Base-by-base conservation (phyloP, 2,329 filamentous ascomycete genomes). In the Monosporascus sp. region DNA sequence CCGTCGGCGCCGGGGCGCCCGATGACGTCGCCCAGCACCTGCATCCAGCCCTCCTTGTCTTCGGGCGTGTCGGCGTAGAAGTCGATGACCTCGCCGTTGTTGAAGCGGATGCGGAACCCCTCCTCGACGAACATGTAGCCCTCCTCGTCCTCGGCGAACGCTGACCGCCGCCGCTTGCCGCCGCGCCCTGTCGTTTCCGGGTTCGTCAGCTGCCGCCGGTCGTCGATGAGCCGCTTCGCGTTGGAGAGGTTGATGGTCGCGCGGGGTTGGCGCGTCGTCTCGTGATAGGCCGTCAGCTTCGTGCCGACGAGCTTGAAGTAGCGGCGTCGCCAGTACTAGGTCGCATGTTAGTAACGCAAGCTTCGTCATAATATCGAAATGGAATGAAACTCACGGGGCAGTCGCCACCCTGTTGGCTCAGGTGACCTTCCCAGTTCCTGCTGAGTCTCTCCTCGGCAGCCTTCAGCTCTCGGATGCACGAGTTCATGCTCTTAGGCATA, bases 101-200 rank as follows among this genome's bases (percentile, higher is more conserved):
- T 95, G 73, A 99, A 99, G 54, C 93, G 90, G 69, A 99, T 96
- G 41, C 94, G 90, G 86, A 99, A 99, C 3, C 94, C 94, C 70
- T 99, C 94, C 71, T 99, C 94, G 50, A 99, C 93, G 70, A 99
- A 99, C 89, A 97, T 96, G 77, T 99, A 99, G 43, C 94, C 94
- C 69, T 99, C 94, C 73, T 99, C 94, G 60, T 99, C 94, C 71
- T 97, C 94, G 1, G 93, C 92, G 70, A 99, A 99, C 11, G 90
- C 94, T 36, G 92, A 97, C 70, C 95, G 91, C 52, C 94, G 88
- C 44, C 94, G 88, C 62, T 85, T 86, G 52, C 90, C 89, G 58
- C 82, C 82, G 67, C 86, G 89, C 53, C 87, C 88, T 15, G 81
- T 85, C 0, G 87, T 90, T 66, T 95, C 90, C 61, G 89, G 91